A percentile compares a stretch with the other conserved stretches of the same genome.
Evolutionary conservation across 2,329 filamentous ascomycete genomes (phyloP).

Genomic region (Penicillium sp.): DNA sequence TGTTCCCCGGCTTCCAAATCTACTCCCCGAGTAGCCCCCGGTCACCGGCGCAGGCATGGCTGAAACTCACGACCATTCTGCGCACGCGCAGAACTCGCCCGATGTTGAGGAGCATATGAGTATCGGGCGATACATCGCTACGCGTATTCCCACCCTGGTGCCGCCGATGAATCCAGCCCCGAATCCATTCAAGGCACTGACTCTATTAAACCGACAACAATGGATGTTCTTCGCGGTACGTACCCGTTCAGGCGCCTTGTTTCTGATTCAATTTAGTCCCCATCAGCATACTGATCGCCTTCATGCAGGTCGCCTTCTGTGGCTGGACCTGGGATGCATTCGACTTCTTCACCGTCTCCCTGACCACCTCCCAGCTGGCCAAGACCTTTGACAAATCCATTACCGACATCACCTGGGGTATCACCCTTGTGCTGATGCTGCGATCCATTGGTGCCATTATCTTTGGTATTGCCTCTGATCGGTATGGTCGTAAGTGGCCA

Average conservation of each 20-base stretch:
- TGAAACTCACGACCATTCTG: constrained; percentile 10
- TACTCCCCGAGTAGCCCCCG: constrained; percentile 1
- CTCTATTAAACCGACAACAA: constrained; percentile 57
- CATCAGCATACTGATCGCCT: constrained; percentile 10
- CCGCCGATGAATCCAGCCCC: constrained; percentile 59
- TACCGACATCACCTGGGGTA: constrained; percentile 64
- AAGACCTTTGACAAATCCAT: constrained; percentile 58
- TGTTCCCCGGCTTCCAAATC: not conserved
- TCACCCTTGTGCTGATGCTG: constrained; percentile 63
- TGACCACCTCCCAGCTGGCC: constrained; percentile 59
- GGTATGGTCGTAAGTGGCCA: constrained; percentile 62
- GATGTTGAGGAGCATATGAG: constrained; percentile 33
- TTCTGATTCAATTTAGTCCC: not conserved
- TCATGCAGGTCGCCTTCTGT: constrained; percentile 42
- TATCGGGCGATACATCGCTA: constrained; percentile 55
- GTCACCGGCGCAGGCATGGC: constrained; percentile 17
- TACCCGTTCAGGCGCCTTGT: not conserved
- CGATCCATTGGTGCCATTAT: constrained; percentile 62
- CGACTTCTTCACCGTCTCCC: constrained; percentile 65
- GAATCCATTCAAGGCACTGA: constrained; percentile 58
- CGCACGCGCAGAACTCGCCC: constrained; percentile 16
- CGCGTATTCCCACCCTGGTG: constrained; percentile 57
- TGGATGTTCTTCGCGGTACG: constrained; percentile 60
- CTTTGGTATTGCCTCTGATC: constrained; percentile 58
- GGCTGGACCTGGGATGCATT: constrained; percentile 62